Evolutionary conservation across 139 green algal species (phyloP).

Genomic region (Chlamydomonas asymmetrica): DNA sequence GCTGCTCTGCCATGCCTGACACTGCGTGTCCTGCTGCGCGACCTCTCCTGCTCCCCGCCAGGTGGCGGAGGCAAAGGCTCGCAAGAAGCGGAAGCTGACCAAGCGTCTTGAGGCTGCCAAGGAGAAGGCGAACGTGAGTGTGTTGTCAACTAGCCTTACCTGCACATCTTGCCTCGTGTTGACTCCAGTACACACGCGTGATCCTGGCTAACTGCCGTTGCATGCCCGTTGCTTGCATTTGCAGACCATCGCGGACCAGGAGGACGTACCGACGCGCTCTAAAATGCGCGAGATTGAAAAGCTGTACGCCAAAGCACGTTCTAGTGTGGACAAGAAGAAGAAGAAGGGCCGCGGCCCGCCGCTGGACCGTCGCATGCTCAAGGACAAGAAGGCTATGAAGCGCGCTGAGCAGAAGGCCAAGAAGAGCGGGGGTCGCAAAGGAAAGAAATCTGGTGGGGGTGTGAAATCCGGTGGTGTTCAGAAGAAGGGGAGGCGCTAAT

Average conservation of each 20-base stretch:
- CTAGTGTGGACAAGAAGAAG: slow-evolving; percentile 41
- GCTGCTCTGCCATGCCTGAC: too few species aligned
- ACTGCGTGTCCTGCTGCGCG: too few species aligned
- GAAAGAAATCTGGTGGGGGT: too few species aligned
- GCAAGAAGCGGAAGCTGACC: slow-evolving; percentile 79
- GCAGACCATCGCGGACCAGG: slow-evolving; percentile 50
- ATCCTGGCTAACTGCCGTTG: too few species aligned
- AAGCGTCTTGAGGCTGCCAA: slow-evolving; percentile 62
- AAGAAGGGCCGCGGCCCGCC: slow-evolving; percentile 42
- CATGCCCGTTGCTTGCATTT: too few species aligned
- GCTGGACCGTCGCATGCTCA: slow-evolving; percentile 63
- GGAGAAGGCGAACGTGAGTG: slow-evolving; percentile 71
- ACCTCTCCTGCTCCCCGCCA: too few species aligned
- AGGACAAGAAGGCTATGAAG: slow-evolving; percentile 60
- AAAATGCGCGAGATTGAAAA: slow-evolving; percentile 80
- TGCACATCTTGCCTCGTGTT: too few species aligned
- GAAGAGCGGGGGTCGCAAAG: slow-evolving; percentile 36
- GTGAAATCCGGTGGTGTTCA: too few species aligned
- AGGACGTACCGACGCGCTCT: slow-evolving; percentile 68
- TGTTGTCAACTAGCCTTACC: background rate
- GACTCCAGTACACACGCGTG: too few species aligned
- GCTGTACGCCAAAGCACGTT: slow-evolving; percentile 68
- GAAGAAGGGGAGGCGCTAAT: too few species aligned
- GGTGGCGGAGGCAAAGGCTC: slow-evolving; percentile 91
- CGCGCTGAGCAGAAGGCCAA: slow-evolving; percentile 33